These are phyloP conservation scores for Tolypocladium endophyticum DNA, from an alignment of 2,329 filamentous ascomycete species.

Conservation along the genomic window DNA sequence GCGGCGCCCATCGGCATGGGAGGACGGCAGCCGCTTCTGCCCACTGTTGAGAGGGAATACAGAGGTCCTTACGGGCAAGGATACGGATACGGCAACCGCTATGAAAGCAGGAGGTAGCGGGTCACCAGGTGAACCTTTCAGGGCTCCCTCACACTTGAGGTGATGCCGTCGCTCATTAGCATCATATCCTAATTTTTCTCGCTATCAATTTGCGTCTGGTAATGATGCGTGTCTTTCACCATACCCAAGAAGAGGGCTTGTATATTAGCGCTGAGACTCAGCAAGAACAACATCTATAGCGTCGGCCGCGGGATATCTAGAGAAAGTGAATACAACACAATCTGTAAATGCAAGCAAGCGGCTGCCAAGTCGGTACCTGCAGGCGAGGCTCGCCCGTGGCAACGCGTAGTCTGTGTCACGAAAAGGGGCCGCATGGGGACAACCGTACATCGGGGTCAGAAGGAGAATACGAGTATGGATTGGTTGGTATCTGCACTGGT, in stretches of 20 bases:
- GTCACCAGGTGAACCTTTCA: background rate
- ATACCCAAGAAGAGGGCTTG: background rate
- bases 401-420: background rate
- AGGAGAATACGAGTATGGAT: background rate
- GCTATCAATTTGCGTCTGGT: background rate
- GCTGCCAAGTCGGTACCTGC: background rate
- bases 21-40: slow-evolving; percentile 7
- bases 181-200: background rate
- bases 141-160: background rate
- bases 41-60: slow-evolving; percentile 1
- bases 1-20: slow-evolving; percentile 28
- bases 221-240: background rate
- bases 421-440: background rate
- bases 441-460: background rate
- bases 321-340: background rate
- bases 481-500: background rate
- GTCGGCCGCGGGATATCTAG: background rate
- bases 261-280: background rate
- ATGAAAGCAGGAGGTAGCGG: slow-evolving; percentile 11
- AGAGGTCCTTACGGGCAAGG: slow-evolving; percentile 6
- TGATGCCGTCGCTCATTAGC: background rate
- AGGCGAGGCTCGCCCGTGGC: too few relatives aligned
- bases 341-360: background rate
- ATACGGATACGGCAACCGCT: slow-evolving; percentile 8
- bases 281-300: background rate